phyloP scores from a whole-genome alignment of 805 yeast species.

The Clavispora phyllophila region DNA sequence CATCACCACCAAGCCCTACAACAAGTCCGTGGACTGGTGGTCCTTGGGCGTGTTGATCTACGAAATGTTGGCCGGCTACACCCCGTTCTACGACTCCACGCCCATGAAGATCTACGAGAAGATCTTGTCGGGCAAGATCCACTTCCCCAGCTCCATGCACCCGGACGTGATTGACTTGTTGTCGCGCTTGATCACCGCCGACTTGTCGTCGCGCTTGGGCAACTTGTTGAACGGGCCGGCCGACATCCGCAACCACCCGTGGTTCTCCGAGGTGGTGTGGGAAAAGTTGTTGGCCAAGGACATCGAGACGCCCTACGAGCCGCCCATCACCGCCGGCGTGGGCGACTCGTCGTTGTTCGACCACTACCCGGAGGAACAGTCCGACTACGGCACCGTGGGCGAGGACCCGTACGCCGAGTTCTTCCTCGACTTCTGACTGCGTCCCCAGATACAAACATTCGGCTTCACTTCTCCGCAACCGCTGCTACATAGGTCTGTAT shows the following conservation, averaged over 20 bases:
- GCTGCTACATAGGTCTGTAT: not conserved
- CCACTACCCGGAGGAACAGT: constrained; percentile 42
- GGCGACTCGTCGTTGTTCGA: constrained; percentile 48
- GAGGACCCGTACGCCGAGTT: constrained; percentile 35
- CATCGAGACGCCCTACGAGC: constrained; percentile 61
- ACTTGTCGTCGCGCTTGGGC: constrained; percentile 52
- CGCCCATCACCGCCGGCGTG: constrained; percentile 60
- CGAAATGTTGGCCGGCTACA: constrained; percentile 59
- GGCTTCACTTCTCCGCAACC: not conserved
- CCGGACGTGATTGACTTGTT: constrained; percentile 50
- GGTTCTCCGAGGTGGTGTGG: constrained; percentile 62
- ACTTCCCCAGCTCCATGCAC: constrained; percentile 50
- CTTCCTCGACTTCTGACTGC: constrained; percentile 33
- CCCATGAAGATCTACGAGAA: constrained; percentile 63
- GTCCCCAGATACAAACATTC: no score
- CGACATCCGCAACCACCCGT: constrained; percentile 51
- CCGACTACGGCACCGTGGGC: constrained; percentile 35
- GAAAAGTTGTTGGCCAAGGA: constrained; percentile 50
- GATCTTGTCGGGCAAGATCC: constrained; percentile 48
- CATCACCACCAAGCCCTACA: constrained; percentile 59
- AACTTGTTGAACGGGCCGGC: constrained; percentile 54
- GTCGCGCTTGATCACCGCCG: constrained; percentile 48
- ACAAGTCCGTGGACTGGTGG: constrained; percentile 65
- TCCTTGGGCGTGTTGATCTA: constrained; percentile 55
- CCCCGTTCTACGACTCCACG: constrained; percentile 59